A percentile compares a stretch with the other conserved stretches of the same genome.
Evolutionary conservation across 257 asterid genomes (phyloP).

Genomic region (Przewalskia tangutica): DNA sequence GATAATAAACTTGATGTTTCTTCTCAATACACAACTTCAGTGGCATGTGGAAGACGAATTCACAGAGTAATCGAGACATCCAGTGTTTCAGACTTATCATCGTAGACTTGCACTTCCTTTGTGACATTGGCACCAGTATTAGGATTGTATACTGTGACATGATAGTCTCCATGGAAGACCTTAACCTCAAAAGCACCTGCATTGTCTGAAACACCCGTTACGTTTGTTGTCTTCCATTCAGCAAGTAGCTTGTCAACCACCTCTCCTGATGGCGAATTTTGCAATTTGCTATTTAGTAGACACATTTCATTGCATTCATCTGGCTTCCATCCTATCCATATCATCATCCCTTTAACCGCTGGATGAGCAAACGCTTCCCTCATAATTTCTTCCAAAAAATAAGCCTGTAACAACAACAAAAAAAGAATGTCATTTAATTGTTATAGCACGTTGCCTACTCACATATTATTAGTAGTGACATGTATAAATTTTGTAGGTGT

Average conservation of each 20-base stretch:
- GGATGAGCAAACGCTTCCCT: constrained; percentile 55
- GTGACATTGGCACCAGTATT: neutral
- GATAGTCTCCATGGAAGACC: constrained; percentile 37
- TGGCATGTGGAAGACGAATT: neutral
- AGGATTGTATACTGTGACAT: constrained; percentile 24
- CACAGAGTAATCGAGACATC: constrained; percentile 1
- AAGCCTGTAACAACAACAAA: neutral
- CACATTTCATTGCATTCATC: constrained; percentile 31
- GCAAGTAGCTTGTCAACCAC: constrained; percentile 36
- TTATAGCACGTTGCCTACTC: too few species aligned
- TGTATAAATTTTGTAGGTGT: too few species aligned
- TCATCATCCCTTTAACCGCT: constrained; percentile 42
- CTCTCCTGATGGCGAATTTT: constrained; percentile 31
- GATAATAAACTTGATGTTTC: neutral
- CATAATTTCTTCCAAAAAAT: constrained; percentile 32
- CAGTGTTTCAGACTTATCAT: constrained; percentile 4
- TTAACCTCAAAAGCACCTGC: constrained; percentile 17
- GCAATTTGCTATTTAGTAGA: constrained; percentile 31
- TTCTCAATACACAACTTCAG: neutral
- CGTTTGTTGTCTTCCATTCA: constrained; percentile 35
- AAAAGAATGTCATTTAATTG: too few species aligned
- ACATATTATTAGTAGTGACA: neutral
- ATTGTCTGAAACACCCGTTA: constrained; percentile 20
- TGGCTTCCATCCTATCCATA: constrained; percentile 55
- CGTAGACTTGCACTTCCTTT: constrained; percentile 9